Conservation (phyloP, 768 basidiomycete species). For the Amanita phalloides region DNA sequence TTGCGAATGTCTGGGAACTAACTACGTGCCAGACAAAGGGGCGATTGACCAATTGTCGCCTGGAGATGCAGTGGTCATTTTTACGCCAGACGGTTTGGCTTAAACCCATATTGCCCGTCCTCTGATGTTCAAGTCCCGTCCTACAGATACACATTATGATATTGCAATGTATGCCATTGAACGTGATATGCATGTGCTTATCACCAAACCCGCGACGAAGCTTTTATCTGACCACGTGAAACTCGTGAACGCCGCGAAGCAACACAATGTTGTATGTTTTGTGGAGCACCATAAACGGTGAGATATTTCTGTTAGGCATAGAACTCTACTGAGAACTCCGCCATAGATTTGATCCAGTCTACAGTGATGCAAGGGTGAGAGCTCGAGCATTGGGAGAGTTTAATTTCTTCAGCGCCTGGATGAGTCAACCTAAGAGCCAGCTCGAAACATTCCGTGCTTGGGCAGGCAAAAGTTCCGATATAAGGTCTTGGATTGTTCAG, state of each 20-base stretch:
- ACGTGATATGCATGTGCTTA: constrained; percentile 75
- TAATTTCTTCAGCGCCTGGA: constrained; percentile 95
- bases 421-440: constrained; percentile 95
- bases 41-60: constrained; percentile 71
- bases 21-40: constrained; percentile 47
- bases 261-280: constrained; percentile 77
- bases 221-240: constrained; percentile 73
- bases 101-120: neutral
- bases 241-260: constrained; percentile 64
- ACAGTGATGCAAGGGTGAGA: constrained; percentile 80
- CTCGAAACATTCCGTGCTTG: constrained; percentile 91
- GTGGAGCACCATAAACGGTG: constrained; percentile 93
- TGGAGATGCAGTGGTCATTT: constrained; percentile 87
- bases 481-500: constrained; percentile 38
- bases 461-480: constrained; percentile 92
- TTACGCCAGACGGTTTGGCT: constrained; percentile 78
- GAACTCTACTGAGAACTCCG: neutral
- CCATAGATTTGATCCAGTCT: constrained; percentile 73
- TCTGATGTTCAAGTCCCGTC: neutral
- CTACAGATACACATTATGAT: constrained; percentile 67
- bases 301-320: neutral
- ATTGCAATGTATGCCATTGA: constrained; percentile 85
- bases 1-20: neutral
- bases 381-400: constrained; percentile 76
- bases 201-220: constrained; percentile 91